Conservation (phyloP, 768 basidiomycete genomes). For the Pisolithus albus region DNA sequence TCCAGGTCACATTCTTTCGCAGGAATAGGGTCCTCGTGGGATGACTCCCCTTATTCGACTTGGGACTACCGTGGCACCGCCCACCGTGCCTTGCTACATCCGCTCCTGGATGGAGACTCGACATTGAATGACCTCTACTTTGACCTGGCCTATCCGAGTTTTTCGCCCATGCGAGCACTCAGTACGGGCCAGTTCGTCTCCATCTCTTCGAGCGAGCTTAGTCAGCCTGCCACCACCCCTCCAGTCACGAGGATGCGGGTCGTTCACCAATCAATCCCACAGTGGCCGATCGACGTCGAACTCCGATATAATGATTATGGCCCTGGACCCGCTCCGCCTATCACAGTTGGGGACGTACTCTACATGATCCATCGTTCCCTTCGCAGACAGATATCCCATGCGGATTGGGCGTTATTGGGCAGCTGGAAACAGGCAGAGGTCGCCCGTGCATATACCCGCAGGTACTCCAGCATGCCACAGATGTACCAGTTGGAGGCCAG, state of each 20-base stretch:
- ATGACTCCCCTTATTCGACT: slow-evolving; percentile 4
- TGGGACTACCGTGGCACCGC: slow-evolving; percentile 11
- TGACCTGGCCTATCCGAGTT: slow-evolving; percentile 44
- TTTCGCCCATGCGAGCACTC: slow-evolving; percentile 37
- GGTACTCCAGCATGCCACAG: slow-evolving; percentile 26
- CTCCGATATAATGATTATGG: slow-evolving; percentile 27
- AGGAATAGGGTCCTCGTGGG: slow-evolving; percentile 1
- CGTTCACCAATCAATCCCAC: slow-evolving; percentile 45
- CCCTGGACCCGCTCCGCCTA: slow-evolving; percentile 25
- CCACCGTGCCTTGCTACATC: slow-evolving; percentile 23
- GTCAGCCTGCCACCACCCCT: slow-evolving; percentile 51
- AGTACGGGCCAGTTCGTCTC: slow-evolving; percentile 32
- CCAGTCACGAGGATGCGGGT: slow-evolving; percentile 48
- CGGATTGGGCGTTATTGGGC: slow-evolving; percentile 29
- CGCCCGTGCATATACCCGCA: slow-evolving; percentile 32
- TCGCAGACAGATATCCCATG: slow-evolving; percentile 34
- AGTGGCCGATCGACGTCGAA: slow-evolving; percentile 55
- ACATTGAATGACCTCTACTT: slow-evolving; percentile 44
- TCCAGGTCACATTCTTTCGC: slow-evolving; percentile 26
- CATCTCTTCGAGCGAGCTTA: slow-evolving; percentile 40
- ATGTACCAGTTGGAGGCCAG: slow-evolving; percentile 27
- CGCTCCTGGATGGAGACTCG: slow-evolving; percentile 43
- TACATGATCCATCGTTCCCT: slow-evolving; percentile 42
- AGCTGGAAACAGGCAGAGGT: slow-evolving; percentile 23
- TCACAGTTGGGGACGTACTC: slow-evolving; percentile 56